These are phyloP conservation scores for Cornus florida DNA, from an alignment of 148 eudicot genomes.

Conservation along the genomic window DNA sequence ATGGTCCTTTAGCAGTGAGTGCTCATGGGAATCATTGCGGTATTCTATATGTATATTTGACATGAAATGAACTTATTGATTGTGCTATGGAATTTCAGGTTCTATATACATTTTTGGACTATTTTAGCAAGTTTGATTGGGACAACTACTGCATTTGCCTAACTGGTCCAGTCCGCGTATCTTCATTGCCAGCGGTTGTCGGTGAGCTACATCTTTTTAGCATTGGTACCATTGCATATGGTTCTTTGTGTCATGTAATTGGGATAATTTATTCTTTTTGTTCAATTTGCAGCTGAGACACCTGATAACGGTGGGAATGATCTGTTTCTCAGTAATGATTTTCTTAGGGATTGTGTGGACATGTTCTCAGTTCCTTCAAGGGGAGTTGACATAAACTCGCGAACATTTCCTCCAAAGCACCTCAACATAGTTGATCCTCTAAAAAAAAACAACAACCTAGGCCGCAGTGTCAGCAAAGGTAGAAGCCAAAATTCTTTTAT, in stretches of 20 bases:
- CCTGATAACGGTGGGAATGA: slow-evolving; percentile 57
- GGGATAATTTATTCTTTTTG: not conserved
- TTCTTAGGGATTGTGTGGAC: slow-evolving; percentile 54
- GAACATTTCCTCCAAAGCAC: slow-evolving; percentile 55
- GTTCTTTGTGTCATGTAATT: not conserved
- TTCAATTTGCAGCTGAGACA: slow-evolving; percentile 58
- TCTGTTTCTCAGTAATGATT: slow-evolving; percentile 61
- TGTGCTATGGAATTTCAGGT: slow-evolving; percentile 59
- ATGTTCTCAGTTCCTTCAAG: slow-evolving; percentile 70
- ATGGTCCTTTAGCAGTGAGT: slow-evolving; percentile 98
- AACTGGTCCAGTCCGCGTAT: slow-evolving; percentile 70
- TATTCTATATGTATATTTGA: slow-evolving; percentile 13
- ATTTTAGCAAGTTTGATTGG: slow-evolving; percentile 96
- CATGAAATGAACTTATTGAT: slow-evolving; percentile 14
- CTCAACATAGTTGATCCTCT: slow-evolving; percentile 95
- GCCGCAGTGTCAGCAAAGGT: slow-evolving; percentile 97
- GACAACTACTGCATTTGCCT: slow-evolving; percentile 68
- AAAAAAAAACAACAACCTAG: slow-evolving; percentile 85
- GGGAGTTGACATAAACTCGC: slow-evolving; percentile 41
- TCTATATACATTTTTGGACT: slow-evolving; percentile 84
- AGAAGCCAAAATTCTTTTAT: slow-evolving; percentile 1
- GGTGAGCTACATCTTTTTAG: slow-evolving; percentile 48
- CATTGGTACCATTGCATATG: not conserved
- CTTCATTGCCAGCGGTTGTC: slow-evolving; percentile 65
- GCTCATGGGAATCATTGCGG: slow-evolving; percentile 6